Evolutionary conservation across 2,329 filamentous ascomycete genomes (phyloP).

Genomic region (Nannizziopsis arthrosporioides): DNA sequence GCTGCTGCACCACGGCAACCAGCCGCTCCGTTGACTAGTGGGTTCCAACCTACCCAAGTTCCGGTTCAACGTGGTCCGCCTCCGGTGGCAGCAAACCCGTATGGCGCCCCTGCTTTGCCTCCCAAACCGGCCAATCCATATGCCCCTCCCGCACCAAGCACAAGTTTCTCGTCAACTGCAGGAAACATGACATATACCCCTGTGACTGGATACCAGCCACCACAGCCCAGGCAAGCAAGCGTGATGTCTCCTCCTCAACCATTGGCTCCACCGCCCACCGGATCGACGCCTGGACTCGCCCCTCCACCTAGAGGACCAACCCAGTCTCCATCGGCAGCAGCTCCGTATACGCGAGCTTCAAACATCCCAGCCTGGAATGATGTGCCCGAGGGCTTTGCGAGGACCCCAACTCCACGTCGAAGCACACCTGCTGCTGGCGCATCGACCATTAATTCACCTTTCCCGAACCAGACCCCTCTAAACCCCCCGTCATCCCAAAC

Average conservation of each 20-base stretch:
- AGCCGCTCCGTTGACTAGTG: slow-evolving; percentile 25
- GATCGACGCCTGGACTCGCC: slow-evolving; percentile 36
- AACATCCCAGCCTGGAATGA: slow-evolving; percentile 87
- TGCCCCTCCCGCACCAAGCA: slow-evolving; percentile 17
- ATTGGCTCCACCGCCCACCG: slow-evolving; percentile 39
- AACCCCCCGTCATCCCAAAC: slow-evolving; percentile 19
- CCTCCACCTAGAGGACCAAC: slow-evolving; percentile 56
- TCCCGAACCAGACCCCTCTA: slow-evolving; percentile 52
- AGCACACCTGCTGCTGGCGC: slow-evolving; percentile 55
- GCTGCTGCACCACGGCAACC: slow-evolving; percentile 29
- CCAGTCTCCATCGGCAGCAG: slow-evolving; percentile 51
- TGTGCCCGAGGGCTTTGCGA: slow-evolving; percentile 68
- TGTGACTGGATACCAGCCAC: slow-evolving; percentile 46
- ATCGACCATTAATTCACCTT: slow-evolving; percentile 61
- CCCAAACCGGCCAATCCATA: slow-evolving; percentile 18
- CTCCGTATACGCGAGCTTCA: slow-evolving; percentile 51
- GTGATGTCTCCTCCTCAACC: slow-evolving; percentile 24
- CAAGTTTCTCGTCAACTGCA: slow-evolving; percentile 24
- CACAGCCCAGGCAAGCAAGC: slow-evolving; percentile 34
- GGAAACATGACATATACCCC: slow-evolving; percentile 26
- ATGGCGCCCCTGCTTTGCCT: slow-evolving; percentile 14
- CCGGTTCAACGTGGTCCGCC: slow-evolving; percentile 20
- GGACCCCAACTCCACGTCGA: slow-evolving; percentile 58
- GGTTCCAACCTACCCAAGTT: slow-evolving; percentile 20
- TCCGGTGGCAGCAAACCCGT: slow-evolving; percentile 23